phyloP scores from a whole-genome alignment of 495 filamentous ascomycete species.

The Elasticomyces elasticus region DNA sequence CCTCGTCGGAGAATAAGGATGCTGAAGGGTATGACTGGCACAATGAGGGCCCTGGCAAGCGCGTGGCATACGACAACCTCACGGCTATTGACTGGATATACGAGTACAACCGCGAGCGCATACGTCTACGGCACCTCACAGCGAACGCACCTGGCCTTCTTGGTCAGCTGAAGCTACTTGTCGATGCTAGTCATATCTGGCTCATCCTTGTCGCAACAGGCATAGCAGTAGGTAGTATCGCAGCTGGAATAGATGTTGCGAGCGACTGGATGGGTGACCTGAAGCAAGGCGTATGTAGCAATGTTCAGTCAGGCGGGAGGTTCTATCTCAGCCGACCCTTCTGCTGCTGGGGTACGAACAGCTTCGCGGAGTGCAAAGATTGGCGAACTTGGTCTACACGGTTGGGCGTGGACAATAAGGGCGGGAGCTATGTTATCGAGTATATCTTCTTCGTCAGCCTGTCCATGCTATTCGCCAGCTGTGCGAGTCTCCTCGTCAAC shows the following conservation, averaged over 20 bases:
- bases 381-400: slow-evolving; percentile 82
- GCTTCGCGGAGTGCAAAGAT: slow-evolving; percentile 50
- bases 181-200: slow-evolving; percentile 88
- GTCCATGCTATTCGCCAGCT: slow-evolving; percentile 73
- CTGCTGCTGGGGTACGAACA: slow-evolving; percentile 84
- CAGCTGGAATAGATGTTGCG: slow-evolving; percentile 82
- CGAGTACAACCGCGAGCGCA: slow-evolving; percentile 93
- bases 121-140: slow-evolving; percentile 66
- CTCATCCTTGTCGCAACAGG: slow-evolving; percentile 71
- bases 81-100: slow-evolving; percentile 99
- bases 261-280: slow-evolving; percentile 91
- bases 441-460: slow-evolving; percentile 77
- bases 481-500: slow-evolving; percentile 70
- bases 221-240: slow-evolving; percentile 69
- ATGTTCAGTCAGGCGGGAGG: slow-evolving; percentile 59
- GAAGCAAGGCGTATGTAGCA: slow-evolving; percentile 82
- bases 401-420: slow-evolving; percentile 51
- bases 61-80: slow-evolving; percentile 91
- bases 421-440: slow-evolving; percentile 67
- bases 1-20: slow-evolving; percentile 46
- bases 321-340: slow-evolving; percentile 88
- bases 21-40: slow-evolving; percentile 71
- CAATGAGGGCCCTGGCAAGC: slow-evolving; percentile 76
- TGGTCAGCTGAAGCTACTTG: slow-evolving; percentile 58
- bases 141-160: slow-evolving; percentile 59